Conservation (phyloP, 805 yeast species). For the Cyberlindnera mrakii region DNA sequence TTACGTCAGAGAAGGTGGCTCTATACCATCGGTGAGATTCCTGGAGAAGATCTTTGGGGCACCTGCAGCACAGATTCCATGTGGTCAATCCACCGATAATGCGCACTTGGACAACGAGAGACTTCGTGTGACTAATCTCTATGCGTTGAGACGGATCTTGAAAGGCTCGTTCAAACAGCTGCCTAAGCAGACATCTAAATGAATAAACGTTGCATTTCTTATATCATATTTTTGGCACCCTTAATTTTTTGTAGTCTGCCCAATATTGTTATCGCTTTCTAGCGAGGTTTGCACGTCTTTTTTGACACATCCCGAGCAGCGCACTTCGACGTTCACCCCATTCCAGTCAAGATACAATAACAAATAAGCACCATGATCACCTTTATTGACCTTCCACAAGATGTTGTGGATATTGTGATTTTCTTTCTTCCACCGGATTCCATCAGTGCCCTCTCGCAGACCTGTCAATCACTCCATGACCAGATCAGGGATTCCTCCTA, state of each 20-base stretch:
- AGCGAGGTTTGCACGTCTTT: neutral
- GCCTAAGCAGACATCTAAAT: constrained; percentile 7
- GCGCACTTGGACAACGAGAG: constrained; percentile 91
- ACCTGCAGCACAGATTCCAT: constrained; percentile 91
- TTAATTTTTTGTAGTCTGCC: too few species aligned
- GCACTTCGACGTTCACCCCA: neutral
- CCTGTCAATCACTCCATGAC: constrained; percentile 32
- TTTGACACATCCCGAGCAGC: constrained; percentile 1
- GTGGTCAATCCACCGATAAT: constrained; percentile 92
- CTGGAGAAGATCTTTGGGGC: constrained; percentile 79
- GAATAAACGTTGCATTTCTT: neutral
- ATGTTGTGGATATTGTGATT: constrained; percentile 32
- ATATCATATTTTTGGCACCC: too few species aligned
- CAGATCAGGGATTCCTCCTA: constrained; percentile 31
- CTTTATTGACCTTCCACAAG: constrained; percentile 19
- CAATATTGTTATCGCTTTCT: neutral
- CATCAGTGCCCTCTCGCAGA: constrained; percentile 33
- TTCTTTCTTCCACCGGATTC: constrained; percentile 25
- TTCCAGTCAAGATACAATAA: neutral
- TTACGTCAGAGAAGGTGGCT: constrained; percentile 92
- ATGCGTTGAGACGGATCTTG: constrained; percentile 64
- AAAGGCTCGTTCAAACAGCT: constrained; percentile 18
- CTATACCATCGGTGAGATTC: constrained; percentile 84
- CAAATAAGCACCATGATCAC: neutral
- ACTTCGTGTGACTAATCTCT: constrained; percentile 69